Evolutionary conservation across 441 rosid genomes (phyloP).

Genomic region (Bocquillonia castaneifolia): DNA sequence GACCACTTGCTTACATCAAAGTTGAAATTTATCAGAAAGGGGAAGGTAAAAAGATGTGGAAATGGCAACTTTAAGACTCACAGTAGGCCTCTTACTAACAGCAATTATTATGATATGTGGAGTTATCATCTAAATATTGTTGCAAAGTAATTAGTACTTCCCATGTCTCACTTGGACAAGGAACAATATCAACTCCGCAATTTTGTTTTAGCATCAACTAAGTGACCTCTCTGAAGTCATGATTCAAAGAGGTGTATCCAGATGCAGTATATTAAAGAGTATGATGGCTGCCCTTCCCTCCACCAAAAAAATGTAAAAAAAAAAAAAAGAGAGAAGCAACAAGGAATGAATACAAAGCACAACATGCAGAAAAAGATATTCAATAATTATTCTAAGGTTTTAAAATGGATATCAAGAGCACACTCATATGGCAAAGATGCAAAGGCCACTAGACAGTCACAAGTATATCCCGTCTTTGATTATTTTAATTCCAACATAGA

Average conservation of each 20-base stretch:
- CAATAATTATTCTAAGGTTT: neutral
- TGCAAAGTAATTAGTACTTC: conserved; percentile 45
- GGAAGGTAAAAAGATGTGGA: neutral
- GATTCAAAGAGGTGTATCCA: conserved; percentile 73
- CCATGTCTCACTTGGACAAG: conserved; percentile 48
- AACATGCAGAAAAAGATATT: neutral
- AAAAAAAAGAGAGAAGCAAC: neutral
- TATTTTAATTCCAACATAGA: neutral
- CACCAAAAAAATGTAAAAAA: neutral
- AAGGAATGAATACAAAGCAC: neutral
- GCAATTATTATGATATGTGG: conserved; percentile 12
- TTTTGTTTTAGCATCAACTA: conserved; percentile 64
- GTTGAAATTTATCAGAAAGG: neutral
- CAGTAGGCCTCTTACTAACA: neutral
- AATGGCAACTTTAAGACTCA: neutral
- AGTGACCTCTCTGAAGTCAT: conserved; percentile 75
- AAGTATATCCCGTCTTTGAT: neutral
- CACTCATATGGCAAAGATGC: neutral
- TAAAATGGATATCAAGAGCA: neutral
- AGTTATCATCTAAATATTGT: conserved; percentile 31
- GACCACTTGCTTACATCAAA: neutral
- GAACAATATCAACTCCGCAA: conserved; percentile 52
- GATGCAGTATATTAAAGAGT: conserved; percentile 43
- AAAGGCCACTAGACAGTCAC: neutral
- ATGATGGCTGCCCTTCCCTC: neutral